Evolutionary conservation across 148 eudicot genomes (phyloP).

Genomic region (Linanthus parryae): DNA sequence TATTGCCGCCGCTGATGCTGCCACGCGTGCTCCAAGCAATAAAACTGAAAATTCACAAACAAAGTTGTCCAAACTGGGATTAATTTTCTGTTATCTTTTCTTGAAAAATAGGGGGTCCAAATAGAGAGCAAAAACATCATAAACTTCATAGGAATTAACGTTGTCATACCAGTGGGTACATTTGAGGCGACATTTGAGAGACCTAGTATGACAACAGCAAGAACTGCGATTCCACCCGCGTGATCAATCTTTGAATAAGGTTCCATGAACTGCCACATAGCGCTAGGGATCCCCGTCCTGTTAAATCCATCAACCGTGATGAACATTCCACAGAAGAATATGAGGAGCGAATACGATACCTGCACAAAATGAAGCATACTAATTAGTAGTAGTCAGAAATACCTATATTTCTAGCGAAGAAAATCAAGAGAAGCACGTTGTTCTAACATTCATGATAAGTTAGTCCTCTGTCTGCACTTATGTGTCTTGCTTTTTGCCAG

Average conservation of each 20-base stretch:
- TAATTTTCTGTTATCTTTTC: background rate
- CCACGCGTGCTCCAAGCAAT: constrained; percentile 71
- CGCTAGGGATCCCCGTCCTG: constrained; percentile 75
- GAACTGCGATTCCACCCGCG: constrained; percentile 43
- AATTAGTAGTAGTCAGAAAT: too few species aligned
- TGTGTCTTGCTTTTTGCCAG: too few species aligned
- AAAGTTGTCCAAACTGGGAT: background rate
- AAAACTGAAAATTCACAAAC: constrained; percentile 37
- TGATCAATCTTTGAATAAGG: constrained; percentile 70
- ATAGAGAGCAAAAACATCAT: background rate
- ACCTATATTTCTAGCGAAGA: too few species aligned
- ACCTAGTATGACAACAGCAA: constrained; percentile 61
- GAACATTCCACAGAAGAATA: constrained; percentile 95
- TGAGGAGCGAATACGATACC: constrained; percentile 82
- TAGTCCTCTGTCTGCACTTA: too few species aligned
- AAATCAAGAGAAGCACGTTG: too few species aligned
- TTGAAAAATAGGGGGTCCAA: background rate
- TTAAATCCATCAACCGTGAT: constrained; percentile 90
- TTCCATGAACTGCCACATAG: constrained; percentile 76
- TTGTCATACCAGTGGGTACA: constrained; percentile 78
- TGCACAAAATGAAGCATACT: constrained; percentile 12
- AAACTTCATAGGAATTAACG: constrained; percentile 1
- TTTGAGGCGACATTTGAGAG: constrained; percentile 86
- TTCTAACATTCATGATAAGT: too few species aligned
- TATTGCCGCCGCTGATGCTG: constrained; percentile 73